Evolutionary conservation across 2,329 filamentous ascomycete species (phyloP).

Genomic region (Colletotrichum shisoi): DNA sequence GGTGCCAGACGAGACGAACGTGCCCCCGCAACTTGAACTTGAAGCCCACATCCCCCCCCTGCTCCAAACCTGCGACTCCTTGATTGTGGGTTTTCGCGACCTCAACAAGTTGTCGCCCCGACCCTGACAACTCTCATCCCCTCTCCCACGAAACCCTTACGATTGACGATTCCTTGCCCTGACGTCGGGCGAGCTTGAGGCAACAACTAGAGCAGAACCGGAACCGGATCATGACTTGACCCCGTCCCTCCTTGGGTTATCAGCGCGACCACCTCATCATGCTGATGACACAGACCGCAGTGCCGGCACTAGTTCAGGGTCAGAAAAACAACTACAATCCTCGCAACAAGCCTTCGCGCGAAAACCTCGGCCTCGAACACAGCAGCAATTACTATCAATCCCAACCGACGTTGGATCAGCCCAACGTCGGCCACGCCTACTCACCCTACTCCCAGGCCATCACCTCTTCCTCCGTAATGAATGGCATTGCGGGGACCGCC

Average conservation of each 20-base stretch:
- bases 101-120: slow-evolving; percentile 32
- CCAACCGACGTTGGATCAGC: slow-evolving; percentile 39
- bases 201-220: slow-evolving; percentile 21
- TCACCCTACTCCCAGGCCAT: slow-evolving; percentile 45
- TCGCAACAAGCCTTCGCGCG: slow-evolving; percentile 42
- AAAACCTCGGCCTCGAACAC: slow-evolving; percentile 40
- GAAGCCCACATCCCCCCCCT: slow-evolving; percentile 24
- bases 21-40: slow-evolving; percentile 23
- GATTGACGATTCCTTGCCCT: slow-evolving; percentile 22
- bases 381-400: slow-evolving; percentile 28
- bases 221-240: slow-evolving; percentile 39
- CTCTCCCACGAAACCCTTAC: slow-evolving; percentile 13
- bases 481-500: slow-evolving; percentile 66
- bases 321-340: slow-evolving; percentile 52
- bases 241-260: slow-evolving; percentile 35
- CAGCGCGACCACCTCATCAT: slow-evolving; percentile 52
- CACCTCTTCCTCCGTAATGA: slow-evolving; percentile 56
- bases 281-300: slow-evolving; percentile 62
- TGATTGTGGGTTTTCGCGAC: slow-evolving; percentile 35
- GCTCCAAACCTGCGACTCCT: slow-evolving; percentile 38
- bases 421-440: slow-evolving; percentile 39
- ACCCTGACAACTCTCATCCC: slow-evolving; percentile 8
- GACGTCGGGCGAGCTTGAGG: slow-evolving; percentile 9
- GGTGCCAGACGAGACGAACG: slow-evolving; percentile 30
- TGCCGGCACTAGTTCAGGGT: slow-evolving; percentile 56